phyloP scores from a whole-genome alignment of 257 asterid genomes.

The Oldenlandia corymbosa region DNA sequence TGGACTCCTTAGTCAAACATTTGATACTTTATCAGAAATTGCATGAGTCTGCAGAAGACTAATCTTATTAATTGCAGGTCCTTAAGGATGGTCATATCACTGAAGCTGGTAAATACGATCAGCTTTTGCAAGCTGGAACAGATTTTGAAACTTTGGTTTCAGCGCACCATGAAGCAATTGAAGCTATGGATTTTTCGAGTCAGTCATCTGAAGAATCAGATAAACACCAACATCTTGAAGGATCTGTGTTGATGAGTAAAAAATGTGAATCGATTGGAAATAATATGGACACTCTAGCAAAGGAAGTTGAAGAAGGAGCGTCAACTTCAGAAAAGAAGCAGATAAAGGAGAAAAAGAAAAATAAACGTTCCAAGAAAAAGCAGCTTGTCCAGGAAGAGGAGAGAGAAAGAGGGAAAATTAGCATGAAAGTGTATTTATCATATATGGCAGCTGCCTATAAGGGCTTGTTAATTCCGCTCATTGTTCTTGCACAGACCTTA shows the following conservation, averaged over 20 bases:
- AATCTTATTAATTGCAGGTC: conserved; percentile 47
- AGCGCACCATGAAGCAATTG: conserved; percentile 98
- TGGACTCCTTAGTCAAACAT: not conserved
- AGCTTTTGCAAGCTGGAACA: conserved; percentile 94
- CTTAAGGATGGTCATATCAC: conserved; percentile 82
- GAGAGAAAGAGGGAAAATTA: conserved; percentile 86
- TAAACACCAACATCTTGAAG: conserved; percentile 43
- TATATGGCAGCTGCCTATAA: conserved; percentile 96
- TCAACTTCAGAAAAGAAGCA: conserved; percentile 69
- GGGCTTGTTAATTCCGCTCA: conserved; percentile 81
- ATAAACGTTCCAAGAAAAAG: conserved; percentile 73
- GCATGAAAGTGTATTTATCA: conserved; percentile 93
- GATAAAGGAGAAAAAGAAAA: conserved; percentile 86
- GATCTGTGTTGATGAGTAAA: conserved; percentile 46
- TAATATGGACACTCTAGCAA: conserved; percentile 45
- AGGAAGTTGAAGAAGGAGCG: conserved; percentile 54
- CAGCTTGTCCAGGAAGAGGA: conserved; percentile 99
- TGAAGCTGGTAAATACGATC: conserved; percentile 95
- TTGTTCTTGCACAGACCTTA: conserved; percentile 79
- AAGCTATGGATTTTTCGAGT: conserved; percentile 77
- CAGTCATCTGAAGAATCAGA: conserved; percentile 59
- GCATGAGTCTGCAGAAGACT: not conserved
- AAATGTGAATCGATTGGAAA: conserved; percentile 50
- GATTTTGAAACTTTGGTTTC: conserved; percentile 79
- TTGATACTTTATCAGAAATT: not conserved